A percentile compares a stretch with the other conserved stretches of the same genome.
Evolutionary conservation across 495 filamentous ascomycete species (phyloP).

Genomic region (Cladorrhinum samala): DNA sequence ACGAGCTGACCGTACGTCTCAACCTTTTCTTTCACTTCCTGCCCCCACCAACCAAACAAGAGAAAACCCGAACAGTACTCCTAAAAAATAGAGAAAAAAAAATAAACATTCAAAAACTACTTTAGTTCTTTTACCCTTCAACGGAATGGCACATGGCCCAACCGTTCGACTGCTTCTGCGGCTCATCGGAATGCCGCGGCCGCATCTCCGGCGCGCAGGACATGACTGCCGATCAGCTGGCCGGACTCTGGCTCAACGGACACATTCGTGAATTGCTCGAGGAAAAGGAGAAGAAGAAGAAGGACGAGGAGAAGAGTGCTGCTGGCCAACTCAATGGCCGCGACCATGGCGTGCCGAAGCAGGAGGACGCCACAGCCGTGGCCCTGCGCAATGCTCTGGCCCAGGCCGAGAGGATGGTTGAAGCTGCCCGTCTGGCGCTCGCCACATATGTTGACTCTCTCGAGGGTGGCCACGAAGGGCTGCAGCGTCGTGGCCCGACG

Average conservation of each 20-base stretch:
- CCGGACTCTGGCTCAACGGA: constrained; percentile 47
- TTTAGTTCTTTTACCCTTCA: constrained; percentile 66
- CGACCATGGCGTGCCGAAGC: neutral
- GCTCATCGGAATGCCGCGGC: constrained; percentile 43
- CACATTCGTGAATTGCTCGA: constrained; percentile 49
- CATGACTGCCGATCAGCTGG: constrained; percentile 42
- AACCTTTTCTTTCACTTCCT: neutral
- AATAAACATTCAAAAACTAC: neutral
- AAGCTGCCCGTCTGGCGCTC: constrained; percentile 30
- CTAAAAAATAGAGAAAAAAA: too few relatives aligned
- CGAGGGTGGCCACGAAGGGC: constrained; percentile 10
- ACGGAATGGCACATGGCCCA: constrained; percentile 74
- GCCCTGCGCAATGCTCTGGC: constrained; percentile 29
- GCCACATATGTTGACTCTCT: constrained; percentile 23
- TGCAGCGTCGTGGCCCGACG: constrained; percentile 36
- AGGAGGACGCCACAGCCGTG: constrained; percentile 19
- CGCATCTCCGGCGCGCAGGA: constrained; percentile 49
- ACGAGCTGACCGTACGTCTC: constrained; percentile 53
- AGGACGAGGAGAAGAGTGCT: too few relatives aligned
- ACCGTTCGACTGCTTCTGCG: constrained; percentile 62
- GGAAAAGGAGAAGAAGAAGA: constrained; percentile 22
- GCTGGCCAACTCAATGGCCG: too few relatives aligned
- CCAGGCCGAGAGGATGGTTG: constrained; percentile 37
- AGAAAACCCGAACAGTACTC: constrained; percentile 25
- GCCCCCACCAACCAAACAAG: constrained; percentile 2